phyloP scores from a whole-genome alignment of 805 yeast genomes.

The Lipomyces yamanashiensis region DNA sequence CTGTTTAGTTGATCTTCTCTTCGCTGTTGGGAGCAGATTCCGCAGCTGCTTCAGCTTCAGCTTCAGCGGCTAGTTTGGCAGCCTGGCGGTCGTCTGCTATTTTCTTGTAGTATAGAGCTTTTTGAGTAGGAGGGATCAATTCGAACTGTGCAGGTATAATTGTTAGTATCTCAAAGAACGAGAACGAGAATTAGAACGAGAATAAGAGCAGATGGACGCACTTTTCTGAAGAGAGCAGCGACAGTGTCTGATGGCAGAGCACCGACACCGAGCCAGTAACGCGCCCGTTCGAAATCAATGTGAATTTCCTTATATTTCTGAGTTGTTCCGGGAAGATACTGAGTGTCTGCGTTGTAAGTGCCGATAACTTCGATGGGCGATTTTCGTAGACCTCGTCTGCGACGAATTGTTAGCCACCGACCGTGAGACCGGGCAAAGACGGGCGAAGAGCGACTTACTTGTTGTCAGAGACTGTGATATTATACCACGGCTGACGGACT shows the following conservation, averaged over 20 bases:
- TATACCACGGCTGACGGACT: slow-evolving; percentile 82
- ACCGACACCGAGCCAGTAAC: slow-evolving; percentile 97
- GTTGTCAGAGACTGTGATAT: slow-evolving; percentile 84
- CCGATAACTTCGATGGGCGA: slow-evolving; percentile 92
- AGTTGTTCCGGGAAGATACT: slow-evolving; percentile 59
- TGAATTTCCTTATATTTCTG: slow-evolving; percentile 76
- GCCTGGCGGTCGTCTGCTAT: not conserved
- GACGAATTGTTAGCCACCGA: not conserved
- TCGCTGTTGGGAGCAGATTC: not conserved
- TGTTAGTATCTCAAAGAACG: not conserved
- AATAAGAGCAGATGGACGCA: not conserved
- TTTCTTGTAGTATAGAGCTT: not conserved
- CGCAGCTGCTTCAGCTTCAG: not conserved
- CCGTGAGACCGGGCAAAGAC: not conserved
- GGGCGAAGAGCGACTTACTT: slow-evolving; percentile 41
- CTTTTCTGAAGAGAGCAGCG: slow-evolving; percentile 72
- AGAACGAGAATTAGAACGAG: not conserved
- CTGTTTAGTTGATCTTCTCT: not conserved
- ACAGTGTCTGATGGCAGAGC: slow-evolving; percentile 92
- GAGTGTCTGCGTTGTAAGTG: slow-evolving; percentile 84
- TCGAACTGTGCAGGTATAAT: slow-evolving; percentile 4
- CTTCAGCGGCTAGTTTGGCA: not conserved
- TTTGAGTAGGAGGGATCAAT: slow-evolving; percentile 15
- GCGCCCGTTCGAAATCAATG: slow-evolving; percentile 84
- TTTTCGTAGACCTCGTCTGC: slow-evolving; percentile 29